Evolutionary conservation across 345 rosid species (phyloP).

Genomic region (Rhizophora apiculata): DNA sequence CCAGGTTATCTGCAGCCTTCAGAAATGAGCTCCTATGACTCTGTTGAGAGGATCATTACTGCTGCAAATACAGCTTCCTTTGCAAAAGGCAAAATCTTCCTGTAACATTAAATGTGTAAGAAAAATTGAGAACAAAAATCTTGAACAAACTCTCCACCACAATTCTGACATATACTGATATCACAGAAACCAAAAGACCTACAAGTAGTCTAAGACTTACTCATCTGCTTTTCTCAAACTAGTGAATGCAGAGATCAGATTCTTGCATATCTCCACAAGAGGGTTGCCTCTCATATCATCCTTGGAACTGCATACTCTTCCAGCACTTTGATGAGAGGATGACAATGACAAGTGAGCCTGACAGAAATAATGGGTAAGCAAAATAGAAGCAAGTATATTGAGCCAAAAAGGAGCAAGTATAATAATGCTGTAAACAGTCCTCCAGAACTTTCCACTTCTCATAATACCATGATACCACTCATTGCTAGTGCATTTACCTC

Average conservation of each 20-base stretch:
- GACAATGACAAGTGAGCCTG: constrained; percentile 59
- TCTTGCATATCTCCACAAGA: constrained; percentile 54
- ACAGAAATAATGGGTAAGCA: constrained; percentile 10
- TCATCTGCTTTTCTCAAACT: constrained; percentile 39
- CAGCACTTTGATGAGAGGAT: constrained; percentile 16
- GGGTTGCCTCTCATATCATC: constrained; percentile 30
- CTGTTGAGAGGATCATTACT: constrained; percentile 41
- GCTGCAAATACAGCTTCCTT: constrained; percentile 83
- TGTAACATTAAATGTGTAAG: constrained; percentile 29
- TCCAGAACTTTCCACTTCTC: background rate
- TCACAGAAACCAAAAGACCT: background rate
- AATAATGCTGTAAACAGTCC: background rate
- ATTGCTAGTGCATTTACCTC: background rate
- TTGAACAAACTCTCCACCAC: background rate
- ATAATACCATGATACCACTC: background rate
- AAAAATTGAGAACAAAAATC: background rate
- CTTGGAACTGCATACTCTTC: constrained; percentile 13
- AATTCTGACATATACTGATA: background rate
- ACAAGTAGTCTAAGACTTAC: constrained; percentile 39
- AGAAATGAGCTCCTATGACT: constrained; percentile 14
- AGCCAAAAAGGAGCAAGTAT: no score
- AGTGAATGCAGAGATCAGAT: constrained; percentile 52
- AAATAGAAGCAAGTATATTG: background rate
- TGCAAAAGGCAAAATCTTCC: constrained; percentile 63
- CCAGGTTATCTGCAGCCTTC: background rate